A percentile compares a stretch with the other conserved stretches of the same genome.
These are phyloP conservation scores for Centella asiatica DNA, from an alignment of 129 eudicot genomes.

Conservation along the genomic window DNA sequence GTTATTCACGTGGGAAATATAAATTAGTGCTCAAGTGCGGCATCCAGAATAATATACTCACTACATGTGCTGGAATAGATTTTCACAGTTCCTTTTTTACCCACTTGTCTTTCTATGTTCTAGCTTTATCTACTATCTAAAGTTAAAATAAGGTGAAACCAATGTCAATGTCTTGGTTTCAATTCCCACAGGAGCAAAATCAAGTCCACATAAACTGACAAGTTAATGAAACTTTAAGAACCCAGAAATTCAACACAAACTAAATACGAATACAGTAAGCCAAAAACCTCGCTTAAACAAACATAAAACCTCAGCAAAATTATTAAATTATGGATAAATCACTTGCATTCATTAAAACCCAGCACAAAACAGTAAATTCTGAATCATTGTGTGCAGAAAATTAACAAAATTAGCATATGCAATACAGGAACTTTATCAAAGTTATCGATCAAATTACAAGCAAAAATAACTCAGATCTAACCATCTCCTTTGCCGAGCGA, in stretches of 20 bases:
- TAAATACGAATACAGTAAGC: no score
- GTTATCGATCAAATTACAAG: not conserved
- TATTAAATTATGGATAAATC: no score
- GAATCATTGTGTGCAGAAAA: no score
- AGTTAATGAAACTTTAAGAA: not conserved
- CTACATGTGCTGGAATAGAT: no score
- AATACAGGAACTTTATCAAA: not conserved
- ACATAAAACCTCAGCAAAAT: no score
- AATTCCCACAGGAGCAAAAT: not conserved
- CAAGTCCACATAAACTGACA: no score
- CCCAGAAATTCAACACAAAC: not conserved
- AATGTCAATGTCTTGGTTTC: not conserved
- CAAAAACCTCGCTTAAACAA: no score
- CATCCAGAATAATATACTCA: no score
- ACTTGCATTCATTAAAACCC: no score
- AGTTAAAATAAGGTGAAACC: no score
- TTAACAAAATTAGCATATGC: not conserved
- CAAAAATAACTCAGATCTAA: not conserved
- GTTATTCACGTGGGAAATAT: no score
- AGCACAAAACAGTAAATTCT: no score
- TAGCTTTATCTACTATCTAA: not conserved
- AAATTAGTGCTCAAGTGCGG: not conserved
- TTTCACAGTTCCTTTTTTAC: not conserved
- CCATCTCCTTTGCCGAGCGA: slow-evolving; percentile 20
- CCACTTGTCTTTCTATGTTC: not conserved